Conservation (phyloP, 768 basidiomycete species). For the Podaxis sp. region DNA sequence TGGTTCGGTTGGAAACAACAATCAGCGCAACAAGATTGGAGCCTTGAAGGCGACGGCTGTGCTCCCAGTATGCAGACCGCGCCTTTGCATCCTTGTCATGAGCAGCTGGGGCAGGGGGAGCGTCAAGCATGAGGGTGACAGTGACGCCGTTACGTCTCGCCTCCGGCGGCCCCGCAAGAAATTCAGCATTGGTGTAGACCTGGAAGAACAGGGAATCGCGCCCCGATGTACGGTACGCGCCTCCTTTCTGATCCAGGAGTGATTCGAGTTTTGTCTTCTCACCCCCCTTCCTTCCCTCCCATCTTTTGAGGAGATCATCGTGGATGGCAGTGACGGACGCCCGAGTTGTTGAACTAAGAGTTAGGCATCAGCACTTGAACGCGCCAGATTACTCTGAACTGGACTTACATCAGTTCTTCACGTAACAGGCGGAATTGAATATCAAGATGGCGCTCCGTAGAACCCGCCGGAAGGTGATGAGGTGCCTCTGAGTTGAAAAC, state of each 20-base stretch:
- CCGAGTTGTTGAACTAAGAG: too few relatives aligned
- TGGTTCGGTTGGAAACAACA: slow-evolving; percentile 33
- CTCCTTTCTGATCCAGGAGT: slow-evolving; percentile 53
- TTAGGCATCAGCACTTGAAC: too few relatives aligned
- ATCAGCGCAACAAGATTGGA: slow-evolving; percentile 59
- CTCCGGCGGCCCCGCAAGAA: slow-evolving; percentile 41
- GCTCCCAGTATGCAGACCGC: slow-evolving; percentile 62
- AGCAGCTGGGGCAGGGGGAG: slow-evolving; percentile 60
- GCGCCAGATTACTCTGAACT: too few relatives aligned
- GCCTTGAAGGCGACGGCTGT: slow-evolving; percentile 59
- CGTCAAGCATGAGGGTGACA: slow-evolving; percentile 36
- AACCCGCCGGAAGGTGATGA: slow-evolving; percentile 54
- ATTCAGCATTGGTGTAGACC: slow-evolving; percentile 55
- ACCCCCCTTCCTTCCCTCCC: slow-evolving; percentile 23
- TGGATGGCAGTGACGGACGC: too few relatives aligned
- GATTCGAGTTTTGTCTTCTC: slow-evolving; percentile 40
- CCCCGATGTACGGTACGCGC: slow-evolving; percentile 50
- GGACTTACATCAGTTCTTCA: too few relatives aligned
- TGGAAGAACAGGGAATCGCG: slow-evolving; percentile 60
- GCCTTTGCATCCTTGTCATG: slow-evolving; percentile 28
- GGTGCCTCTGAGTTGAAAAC: slow-evolving; percentile 59
- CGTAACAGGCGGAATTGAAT: slow-evolving; percentile 31
- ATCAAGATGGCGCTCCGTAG: slow-evolving; percentile 69
- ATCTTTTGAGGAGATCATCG: too few relatives aligned
- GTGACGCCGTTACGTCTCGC: too few relatives aligned